Percentiles rank a stretch among this genome's conserved stretches.
These are phyloP conservation scores for Boletellus emodensis DNA, from an alignment of 768 basidiomycete species.

Conservation along the genomic window DNA sequence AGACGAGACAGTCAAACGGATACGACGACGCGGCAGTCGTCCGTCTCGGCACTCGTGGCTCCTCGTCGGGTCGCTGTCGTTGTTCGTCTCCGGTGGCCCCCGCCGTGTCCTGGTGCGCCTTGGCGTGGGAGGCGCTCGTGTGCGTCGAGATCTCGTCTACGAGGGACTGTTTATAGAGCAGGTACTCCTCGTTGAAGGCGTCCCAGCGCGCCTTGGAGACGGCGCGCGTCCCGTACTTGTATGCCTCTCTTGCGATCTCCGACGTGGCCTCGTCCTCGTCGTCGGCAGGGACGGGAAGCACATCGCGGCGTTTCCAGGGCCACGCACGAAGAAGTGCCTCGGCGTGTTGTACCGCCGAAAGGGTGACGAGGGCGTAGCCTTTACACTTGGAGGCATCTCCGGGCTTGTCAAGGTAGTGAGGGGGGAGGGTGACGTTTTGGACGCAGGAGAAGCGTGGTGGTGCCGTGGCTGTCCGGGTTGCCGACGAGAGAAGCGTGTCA, in stretches of 20 bases:
- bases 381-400: constrained; percentile 57
- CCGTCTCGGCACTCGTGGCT: background rate
- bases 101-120: too few relatives aligned
- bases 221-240: constrained; percentile 55
- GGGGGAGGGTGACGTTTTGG: constrained; percentile 54
- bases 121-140: background rate
- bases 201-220: constrained; percentile 62
- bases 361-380: constrained; percentile 70
- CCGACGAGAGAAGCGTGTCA: constrained; percentile 30
- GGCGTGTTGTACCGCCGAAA: constrained; percentile 39
- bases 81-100: too few relatives aligned
- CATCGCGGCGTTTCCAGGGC: constrained; percentile 50
- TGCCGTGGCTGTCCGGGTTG: background rate
- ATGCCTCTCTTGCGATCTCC: constrained; percentile 39
- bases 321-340: constrained; percentile 46
- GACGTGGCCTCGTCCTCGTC: background rate
- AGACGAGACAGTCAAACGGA: constrained; percentile 65
- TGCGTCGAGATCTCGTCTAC: constrained; percentile 40
- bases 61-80: background rate
- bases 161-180: constrained; percentile 54
- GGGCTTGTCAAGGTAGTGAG: constrained; percentile 60
- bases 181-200: constrained; percentile 61
- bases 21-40: constrained; percentile 38
- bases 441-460: constrained; percentile 27
- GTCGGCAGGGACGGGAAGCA: too few relatives aligned